phyloP scores from a whole-genome alignment of 305 asterid genomes.

The Solanum hybrid region DNA sequence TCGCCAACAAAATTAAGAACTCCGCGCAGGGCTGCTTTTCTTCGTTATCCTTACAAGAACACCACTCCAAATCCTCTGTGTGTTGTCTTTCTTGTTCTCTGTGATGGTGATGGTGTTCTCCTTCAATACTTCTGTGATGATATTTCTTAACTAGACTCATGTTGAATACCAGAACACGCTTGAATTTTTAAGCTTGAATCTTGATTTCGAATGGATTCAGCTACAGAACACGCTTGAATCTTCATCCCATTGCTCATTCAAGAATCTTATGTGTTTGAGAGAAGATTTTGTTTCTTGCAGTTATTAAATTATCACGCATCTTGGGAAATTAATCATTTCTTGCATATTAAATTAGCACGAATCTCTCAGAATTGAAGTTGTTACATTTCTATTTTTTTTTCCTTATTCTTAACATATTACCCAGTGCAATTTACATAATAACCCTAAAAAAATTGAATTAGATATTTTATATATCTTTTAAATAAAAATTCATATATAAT shows the following conservation, averaged over 20 bases:
- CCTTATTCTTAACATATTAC: too few relatives aligned
- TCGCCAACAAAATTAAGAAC: background rate
- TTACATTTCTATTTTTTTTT: background rate
- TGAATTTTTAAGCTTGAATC: too few relatives aligned
- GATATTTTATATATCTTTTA: background rate
- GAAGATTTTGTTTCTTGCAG: background rate
- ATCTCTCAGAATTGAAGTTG: background rate
- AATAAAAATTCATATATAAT: too few relatives aligned
- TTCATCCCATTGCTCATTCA: background rate
- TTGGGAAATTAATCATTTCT: background rate
- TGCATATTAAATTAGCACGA: too few relatives aligned
- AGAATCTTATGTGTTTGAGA: background rate
- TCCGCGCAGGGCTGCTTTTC: background rate
- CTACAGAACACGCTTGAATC: background rate
- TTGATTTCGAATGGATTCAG: background rate
- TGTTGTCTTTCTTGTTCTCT: background rate
- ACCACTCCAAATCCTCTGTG: background rate
- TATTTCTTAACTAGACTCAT: too few relatives aligned
- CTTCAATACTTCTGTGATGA: background rate
- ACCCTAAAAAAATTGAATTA: background rate
- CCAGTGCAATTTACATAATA: background rate
- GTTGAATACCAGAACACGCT: background rate
- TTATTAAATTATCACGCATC: too few relatives aligned
- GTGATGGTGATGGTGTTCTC: background rate
- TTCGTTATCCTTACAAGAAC: background rate